Evolutionary conservation across 176 grass and related monocot genomes (phyloP).

Genomic region (Bromus sterilis): DNA sequence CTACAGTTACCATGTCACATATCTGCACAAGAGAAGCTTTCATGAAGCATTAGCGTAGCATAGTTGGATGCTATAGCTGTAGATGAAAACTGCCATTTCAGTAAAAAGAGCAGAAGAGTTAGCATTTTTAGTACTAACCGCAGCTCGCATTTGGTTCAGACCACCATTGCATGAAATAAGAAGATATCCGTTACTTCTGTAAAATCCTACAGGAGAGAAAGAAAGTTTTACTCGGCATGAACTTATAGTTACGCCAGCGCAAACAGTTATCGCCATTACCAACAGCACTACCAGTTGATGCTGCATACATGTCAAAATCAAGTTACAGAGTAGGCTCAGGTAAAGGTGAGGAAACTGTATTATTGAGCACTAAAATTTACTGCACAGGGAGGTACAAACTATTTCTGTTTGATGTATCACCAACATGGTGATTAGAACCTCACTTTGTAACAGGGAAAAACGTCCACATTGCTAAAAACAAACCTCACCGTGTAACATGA

Average conservation of each 20-base stretch:
- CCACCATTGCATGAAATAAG: slow-evolving; percentile 87
- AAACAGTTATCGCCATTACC: background rate
- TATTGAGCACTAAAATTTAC: background rate
- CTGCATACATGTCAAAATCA: slow-evolving; percentile 6
- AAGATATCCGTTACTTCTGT: slow-evolving; percentile 88
- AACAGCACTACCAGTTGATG: background rate
- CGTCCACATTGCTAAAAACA: background rate
- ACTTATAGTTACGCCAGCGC: background rate
- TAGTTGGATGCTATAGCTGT: background rate
- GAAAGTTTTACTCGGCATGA: slow-evolving; percentile 9
- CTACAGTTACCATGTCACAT: slow-evolving; percentile 92
- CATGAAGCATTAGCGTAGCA: background rate
- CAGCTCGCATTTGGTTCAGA: slow-evolving; percentile 96
- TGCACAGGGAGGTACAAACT: background rate
- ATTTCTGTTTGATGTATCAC: background rate
- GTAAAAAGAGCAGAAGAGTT: slow-evolving; percentile 1
- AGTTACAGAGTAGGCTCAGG: background rate
- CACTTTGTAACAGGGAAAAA: background rate
- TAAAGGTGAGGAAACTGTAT: slow-evolving; percentile 17
- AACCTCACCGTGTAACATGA: too few relatives aligned
- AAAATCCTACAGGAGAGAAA: slow-evolving; percentile 51
- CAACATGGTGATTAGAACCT: background rate
- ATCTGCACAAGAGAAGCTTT: slow-evolving; percentile 58
- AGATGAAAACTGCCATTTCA: background rate
- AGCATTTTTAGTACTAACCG: slow-evolving; percentile 42